These are phyloP conservation scores for Trichoderma simmonsii DNA, from an alignment of 2,329 filamentous ascomycete species.

Conservation along the genomic window DNA sequence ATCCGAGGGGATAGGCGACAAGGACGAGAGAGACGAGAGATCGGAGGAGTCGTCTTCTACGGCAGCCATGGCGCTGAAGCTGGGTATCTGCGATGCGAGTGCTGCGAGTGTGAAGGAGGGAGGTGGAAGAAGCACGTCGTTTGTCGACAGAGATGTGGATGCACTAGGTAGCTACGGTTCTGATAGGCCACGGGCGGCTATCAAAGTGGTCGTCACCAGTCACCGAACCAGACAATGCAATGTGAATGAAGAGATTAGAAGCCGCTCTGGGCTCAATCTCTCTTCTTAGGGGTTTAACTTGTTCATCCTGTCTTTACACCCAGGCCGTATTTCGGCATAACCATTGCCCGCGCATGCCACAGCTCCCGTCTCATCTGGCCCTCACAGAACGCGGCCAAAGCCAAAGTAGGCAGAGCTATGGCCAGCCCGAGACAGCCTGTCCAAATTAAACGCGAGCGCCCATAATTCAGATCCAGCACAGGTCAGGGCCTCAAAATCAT, in stretches of 20 bases:
- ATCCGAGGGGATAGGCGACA: slow-evolving; percentile 45
- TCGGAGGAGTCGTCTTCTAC: slow-evolving; percentile 62
- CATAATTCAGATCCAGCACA: background rate
- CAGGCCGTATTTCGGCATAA: slow-evolving; percentile 14
- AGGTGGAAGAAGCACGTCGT: slow-evolving; percentile 28
- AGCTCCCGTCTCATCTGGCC: background rate
- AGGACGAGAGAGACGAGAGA: slow-evolving; percentile 55
- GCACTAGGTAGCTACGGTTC: slow-evolving; percentile 28
- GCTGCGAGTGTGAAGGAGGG: slow-evolving; percentile 27
- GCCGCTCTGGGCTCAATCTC: background rate
- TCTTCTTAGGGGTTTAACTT: background rate
- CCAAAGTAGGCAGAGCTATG: slow-evolving; percentile 4
- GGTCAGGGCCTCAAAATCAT: background rate
- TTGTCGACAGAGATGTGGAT: slow-evolving; percentile 32
- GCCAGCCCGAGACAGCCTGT: background rate
- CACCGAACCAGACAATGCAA: slow-evolving; percentile 18
- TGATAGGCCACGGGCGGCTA: slow-evolving; percentile 31
- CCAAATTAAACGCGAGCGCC: background rate
- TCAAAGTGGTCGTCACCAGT: slow-evolving; percentile 23
- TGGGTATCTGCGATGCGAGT: slow-evolving; percentile 22
- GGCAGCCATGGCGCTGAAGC: slow-evolving; percentile 45
- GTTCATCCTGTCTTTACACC: slow-evolving; percentile 5
- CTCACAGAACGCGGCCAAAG: background rate
- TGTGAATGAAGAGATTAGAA: background rate
- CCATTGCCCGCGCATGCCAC: slow-evolving; percentile 17